A percentile compares a stretch with the other conserved stretches of the same genome.
These are phyloP conservation scores for Paraglomus occultum DNA, from an alignment of 192 early-diverging fungal genomes.

Conservation along the genomic window DNA sequence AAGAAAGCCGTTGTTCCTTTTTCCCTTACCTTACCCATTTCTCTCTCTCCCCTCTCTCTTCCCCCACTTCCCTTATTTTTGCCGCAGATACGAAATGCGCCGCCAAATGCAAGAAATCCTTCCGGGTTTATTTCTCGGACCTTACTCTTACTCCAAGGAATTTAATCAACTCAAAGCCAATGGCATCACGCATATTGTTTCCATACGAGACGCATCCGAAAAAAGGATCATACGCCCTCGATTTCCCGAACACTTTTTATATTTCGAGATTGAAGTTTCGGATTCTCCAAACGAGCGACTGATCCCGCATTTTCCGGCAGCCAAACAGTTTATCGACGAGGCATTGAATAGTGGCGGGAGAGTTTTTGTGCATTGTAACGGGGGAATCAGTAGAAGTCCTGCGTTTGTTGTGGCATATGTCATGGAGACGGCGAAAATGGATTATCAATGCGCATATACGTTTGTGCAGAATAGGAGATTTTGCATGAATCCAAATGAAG, in stretches of 20 bases:
- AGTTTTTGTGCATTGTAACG: slow-evolving; percentile 70
- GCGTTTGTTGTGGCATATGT: slow-evolving; percentile 88
- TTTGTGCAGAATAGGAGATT: slow-evolving; percentile 85
- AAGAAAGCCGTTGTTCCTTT: too few species aligned
- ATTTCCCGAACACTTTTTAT: slow-evolving; percentile 57
- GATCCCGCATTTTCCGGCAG: slow-evolving; percentile 72
- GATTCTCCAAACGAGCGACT: slow-evolving; percentile 81
- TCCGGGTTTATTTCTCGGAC: slow-evolving; percentile 73
- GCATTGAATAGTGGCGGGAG: slow-evolving; percentile 46
- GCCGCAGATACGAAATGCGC: slow-evolving; percentile 66
- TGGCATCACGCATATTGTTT: slow-evolving; percentile 76
- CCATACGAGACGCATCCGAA: slow-evolving; percentile 72
- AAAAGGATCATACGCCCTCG: slow-evolving; percentile 51
- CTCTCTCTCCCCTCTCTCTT: not conserved
- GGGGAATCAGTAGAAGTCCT: slow-evolving; percentile 81
- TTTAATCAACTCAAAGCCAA: slow-evolving; percentile 48
- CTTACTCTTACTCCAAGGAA: slow-evolving; percentile 69
- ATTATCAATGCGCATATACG: slow-evolving; percentile 68
- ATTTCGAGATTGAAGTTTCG: slow-evolving; percentile 70
- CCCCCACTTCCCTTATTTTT: not conserved
- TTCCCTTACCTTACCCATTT: not conserved
- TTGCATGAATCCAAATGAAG: slow-evolving; percentile 84
- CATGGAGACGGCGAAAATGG: slow-evolving; percentile 71
- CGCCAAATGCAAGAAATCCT: slow-evolving; percentile 80
- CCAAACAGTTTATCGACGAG: slow-evolving; percentile 57